Base-by-base conservation (phyloP, 1,284 basidiomycete genomes). In the Leccinum fallax region DNA sequence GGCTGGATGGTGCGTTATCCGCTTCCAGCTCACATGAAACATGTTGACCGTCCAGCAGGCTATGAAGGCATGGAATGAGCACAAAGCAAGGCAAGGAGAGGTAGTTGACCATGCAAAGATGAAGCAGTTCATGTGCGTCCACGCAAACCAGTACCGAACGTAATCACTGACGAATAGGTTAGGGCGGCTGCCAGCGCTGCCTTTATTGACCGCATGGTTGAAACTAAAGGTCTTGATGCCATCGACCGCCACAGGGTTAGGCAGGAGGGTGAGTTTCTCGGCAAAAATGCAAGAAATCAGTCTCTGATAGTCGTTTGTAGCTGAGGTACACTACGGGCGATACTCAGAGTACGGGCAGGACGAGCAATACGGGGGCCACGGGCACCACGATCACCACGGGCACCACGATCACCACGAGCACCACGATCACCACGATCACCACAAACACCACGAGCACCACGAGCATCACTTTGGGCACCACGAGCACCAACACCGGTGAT, bases 211-310 rank as follows among this genome's bases (percentile, higher is more conserved):
- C 77, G 70, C 43, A 64, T 80, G 0, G 65, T 80, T 5, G 84
- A 86, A 70, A 83, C 82, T 64, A 83, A 82, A 66, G 84, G 85
- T 7, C 80, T 84, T 63, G 79, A 81, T 66, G 70, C 69, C 11
- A 3, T 78, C 5, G 80, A 80, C 65, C 9, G 5, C 0, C 1
- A 24, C 11, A 77, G 75, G 69, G 79, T 77, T 24, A 79, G 83
- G 19, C 73, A 77, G 65, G 65, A 69, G n/a, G 65, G 61, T 68
- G 10, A 52, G 61, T 43, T 24, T 28, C 43, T 5, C 4, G 19
- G 0, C 21, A 13, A 0, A 13, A 9, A 2, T 8, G 16, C n/a
- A 21, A 4, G 6, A 9, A 21, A 2, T 3, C 13, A 21, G 10
- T 0, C 3, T 10, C 60, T 71, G 28, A 69, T 24, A 5, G 40